A percentile compares a stretch with the other conserved stretches of the same genome.
Evolutionary conservation across 331 rosid genomes (phyloP).

Genomic region (Dryas integrifolia): DNA sequence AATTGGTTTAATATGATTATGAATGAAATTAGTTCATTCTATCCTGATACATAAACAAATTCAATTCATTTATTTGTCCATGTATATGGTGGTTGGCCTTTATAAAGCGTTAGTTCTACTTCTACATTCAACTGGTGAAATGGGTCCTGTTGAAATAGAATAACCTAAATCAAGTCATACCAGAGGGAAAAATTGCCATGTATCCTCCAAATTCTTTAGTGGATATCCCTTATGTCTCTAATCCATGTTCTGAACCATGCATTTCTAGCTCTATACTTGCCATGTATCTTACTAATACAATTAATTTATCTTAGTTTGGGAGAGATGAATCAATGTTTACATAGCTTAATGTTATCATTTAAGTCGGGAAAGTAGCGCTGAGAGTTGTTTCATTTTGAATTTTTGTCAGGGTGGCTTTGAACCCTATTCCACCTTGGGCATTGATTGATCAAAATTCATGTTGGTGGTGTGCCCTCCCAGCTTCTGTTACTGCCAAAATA

Average conservation of each 20-base stretch:
- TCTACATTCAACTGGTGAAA: constrained; percentile 16
- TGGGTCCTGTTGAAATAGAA: constrained; percentile 12
- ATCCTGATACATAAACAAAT: not conserved
- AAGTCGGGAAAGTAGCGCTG: constrained; percentile 14
- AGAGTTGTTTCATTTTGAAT: constrained; percentile 14
- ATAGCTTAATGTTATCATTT: constrained; percentile 7
- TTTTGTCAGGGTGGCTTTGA: constrained; percentile 78
- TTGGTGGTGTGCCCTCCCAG: constrained; percentile 40
- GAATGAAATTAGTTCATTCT: constrained; percentile 24
- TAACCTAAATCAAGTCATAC: not conserved
- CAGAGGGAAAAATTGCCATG: not conserved
- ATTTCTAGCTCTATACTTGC: not conserved
- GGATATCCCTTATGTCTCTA: not conserved
- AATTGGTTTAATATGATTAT: constrained; percentile 18
- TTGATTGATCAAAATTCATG: constrained; percentile 62
- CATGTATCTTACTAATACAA: not conserved
- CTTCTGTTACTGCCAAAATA: constrained; percentile 28
- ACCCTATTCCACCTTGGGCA: constrained; percentile 85
- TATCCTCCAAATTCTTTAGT: not conserved
- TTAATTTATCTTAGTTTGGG: not conserved
- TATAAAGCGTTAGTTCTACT: constrained; percentile 6
- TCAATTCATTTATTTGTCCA: constrained; percentile 8
- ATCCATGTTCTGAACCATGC: not conserved
- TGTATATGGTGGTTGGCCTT: not conserved
- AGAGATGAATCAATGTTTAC: constrained; percentile 10